Conservation (phyloP, 1,139 yeast species). For the Yamadazyma atmosphaerica region DNA sequence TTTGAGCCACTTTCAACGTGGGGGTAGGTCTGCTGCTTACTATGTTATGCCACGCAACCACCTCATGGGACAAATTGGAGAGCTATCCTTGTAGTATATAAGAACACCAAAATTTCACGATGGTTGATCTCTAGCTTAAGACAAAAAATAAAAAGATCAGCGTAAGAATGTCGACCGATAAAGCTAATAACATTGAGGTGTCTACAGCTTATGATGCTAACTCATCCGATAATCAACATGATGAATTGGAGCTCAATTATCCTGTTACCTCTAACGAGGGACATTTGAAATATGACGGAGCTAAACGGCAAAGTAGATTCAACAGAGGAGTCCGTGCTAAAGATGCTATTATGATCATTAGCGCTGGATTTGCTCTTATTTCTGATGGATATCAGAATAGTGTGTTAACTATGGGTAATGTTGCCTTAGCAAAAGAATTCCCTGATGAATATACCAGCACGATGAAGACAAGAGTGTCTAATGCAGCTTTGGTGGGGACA, state of each 20-base stretch:
- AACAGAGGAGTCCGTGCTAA: constrained; percentile 25
- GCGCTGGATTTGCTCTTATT: constrained; percentile 53
- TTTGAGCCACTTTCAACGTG: background rate
- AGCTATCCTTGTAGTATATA: too few species aligned
- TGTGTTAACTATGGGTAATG: constrained; percentile 48
- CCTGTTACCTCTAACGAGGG: background rate
- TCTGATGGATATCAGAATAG: constrained; percentile 57
- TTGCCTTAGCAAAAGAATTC: constrained; percentile 32
- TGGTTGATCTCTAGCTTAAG: too few species aligned
- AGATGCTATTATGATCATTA: constrained; percentile 38
- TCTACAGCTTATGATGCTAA: background rate
- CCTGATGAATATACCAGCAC: constrained; percentile 32
- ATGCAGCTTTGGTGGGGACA: constrained; percentile 51
- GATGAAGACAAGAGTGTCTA: constrained; percentile 49
- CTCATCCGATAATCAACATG: background rate
- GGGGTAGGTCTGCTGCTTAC: background rate
- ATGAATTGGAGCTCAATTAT: background rate
- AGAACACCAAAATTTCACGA: too few species aligned
- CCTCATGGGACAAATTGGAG: too few species aligned
- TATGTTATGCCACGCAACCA: too few species aligned
- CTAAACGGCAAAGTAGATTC: constrained; percentile 32
- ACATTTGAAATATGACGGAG: constrained; percentile 34
- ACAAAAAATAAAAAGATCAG: too few species aligned
- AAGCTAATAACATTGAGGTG: background rate
- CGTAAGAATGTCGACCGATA: background rate